phyloP scores from a whole-genome alignment of 148 eudicot species.

The Chenopodium suecicum region DNA sequence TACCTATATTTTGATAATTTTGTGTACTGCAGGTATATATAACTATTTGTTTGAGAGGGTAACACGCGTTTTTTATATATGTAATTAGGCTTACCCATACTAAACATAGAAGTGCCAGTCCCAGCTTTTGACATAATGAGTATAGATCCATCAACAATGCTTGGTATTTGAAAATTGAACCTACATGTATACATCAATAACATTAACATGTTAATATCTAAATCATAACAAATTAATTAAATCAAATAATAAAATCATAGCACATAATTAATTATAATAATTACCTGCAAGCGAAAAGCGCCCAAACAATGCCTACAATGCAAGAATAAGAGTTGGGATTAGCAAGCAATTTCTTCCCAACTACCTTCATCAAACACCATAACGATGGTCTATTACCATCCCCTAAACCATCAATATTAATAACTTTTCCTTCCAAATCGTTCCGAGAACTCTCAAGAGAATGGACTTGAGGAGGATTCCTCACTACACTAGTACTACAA shows the following conservation, averaged over 20 bases:
- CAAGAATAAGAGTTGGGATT: slow-evolving; percentile 82
- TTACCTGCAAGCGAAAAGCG: slow-evolving; percentile 64
- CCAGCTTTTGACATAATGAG: slow-evolving; percentile 75
- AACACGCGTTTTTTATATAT: no score
- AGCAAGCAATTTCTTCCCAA: slow-evolving; percentile 46
- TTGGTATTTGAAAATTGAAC: slow-evolving; percentile 67
- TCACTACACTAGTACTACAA: neutral
- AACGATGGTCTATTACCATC: slow-evolving; percentile 30
- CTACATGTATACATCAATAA: slow-evolving; percentile 30
- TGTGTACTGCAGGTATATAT: no score
- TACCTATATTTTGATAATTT: no score
- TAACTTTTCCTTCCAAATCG: slow-evolving; percentile 41
- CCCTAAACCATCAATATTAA: neutral
- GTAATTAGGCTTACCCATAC: slow-evolving; percentile 54
- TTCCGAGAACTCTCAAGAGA: slow-evolving; percentile 9
- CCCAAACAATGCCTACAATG: slow-evolving; percentile 71
- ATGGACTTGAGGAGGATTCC: slow-evolving; percentile 7
- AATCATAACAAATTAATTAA: neutral
- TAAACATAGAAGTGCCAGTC: slow-evolving; percentile 78
- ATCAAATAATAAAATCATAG: neutral
- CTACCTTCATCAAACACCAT: slow-evolving; percentile 53
- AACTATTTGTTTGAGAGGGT: no score
- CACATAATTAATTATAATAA: neutral
- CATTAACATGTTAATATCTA: no score
- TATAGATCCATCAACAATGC: slow-evolving; percentile 59